A percentile compares a stretch with the other conserved stretches of the same genome.
These are phyloP conservation scores for Flaveria linearis DNA, from an alignment of 129 eudicot genomes.

Conservation along the genomic window DNA sequence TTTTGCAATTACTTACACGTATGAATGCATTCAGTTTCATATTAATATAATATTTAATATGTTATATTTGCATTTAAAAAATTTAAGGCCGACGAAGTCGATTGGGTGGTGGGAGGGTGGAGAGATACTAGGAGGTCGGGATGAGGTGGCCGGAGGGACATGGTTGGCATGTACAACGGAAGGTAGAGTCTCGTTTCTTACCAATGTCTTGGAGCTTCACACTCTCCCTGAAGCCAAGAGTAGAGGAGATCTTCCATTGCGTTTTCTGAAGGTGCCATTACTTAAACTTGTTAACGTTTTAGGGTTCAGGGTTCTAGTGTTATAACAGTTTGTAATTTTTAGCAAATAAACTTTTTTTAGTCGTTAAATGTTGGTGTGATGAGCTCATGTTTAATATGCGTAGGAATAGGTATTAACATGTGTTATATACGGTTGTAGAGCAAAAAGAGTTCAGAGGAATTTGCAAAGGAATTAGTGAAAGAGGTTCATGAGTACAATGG, in stretches of 20 bases:
- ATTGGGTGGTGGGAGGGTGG: conserved; percentile 86
- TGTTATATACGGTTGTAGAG: conserved; percentile 42
- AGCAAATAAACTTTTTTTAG: neutral
- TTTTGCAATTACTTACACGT: no score
- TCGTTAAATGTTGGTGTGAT: neutral
- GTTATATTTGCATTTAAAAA: neutral
- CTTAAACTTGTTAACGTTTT: neutral
- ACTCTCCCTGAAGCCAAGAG: conserved; percentile 50
- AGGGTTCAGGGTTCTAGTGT: neutral
- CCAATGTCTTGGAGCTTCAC: conserved; percentile 70
- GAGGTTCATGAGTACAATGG: conserved; percentile 78
- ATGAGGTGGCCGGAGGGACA: conserved; percentile 81
- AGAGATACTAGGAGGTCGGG: conserved; percentile 73
- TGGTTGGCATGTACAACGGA: conserved; percentile 66
- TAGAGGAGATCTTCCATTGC: conserved; percentile 78
- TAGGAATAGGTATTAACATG: neutral
- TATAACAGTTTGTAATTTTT: neutral
- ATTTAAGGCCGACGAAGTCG: conserved; percentile 57
- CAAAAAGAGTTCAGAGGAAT: conserved; percentile 60
- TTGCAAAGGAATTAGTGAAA: conserved; percentile 58
- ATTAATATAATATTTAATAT: neutral
- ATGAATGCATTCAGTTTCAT: neutral
- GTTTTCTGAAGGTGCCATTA: conserved; percentile 54
- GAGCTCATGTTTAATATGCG: neutral
- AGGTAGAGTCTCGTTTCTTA: conserved; percentile 70